Percentiles rank a stretch among this genome's conserved stretches.
These are phyloP conservation scores for Pythium apleroticum DNA, from an alignment of 352 stramenopile species.

Conservation along the genomic window DNA sequence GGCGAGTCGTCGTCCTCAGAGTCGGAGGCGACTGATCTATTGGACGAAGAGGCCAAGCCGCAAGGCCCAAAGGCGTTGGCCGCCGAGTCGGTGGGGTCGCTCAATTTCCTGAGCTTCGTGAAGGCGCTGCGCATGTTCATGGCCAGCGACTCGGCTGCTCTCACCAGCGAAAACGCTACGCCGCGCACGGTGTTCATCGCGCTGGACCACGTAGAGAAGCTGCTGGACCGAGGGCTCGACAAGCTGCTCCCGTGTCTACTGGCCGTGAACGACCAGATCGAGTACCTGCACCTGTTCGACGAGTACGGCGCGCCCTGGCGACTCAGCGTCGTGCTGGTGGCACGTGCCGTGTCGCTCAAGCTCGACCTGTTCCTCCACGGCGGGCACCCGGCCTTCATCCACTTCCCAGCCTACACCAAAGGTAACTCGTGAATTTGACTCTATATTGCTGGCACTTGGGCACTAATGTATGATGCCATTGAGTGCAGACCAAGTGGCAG, in stretches of 20 bases:
- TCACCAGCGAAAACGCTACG: background rate
- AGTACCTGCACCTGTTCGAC: slow-evolving; percentile 54
- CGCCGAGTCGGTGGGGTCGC: slow-evolving; percentile 34
- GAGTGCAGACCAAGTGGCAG: slow-evolving; percentile 21
- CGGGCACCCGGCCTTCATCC: slow-evolving; percentile 23
- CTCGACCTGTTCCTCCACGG: slow-evolving; percentile 46
- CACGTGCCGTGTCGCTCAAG: slow-evolving; percentile 61
- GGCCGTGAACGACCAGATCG: slow-evolving; percentile 68
- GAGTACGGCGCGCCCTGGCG: slow-evolving; percentile 43
- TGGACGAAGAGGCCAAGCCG: background rate
- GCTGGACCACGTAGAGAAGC: slow-evolving; percentile 68
- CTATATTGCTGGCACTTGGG: background rate
- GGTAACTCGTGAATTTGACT: slow-evolving; percentile 14
- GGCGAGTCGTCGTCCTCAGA: background rate
- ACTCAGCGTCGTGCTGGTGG: slow-evolving; percentile 61
- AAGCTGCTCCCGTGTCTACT: slow-evolving; percentile 65
- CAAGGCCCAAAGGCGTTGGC: background rate
- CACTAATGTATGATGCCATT: too few species aligned
- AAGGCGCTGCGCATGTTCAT: slow-evolving; percentile 63
- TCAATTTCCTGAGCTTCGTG: slow-evolving; percentile 74
- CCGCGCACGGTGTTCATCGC: slow-evolving; percentile 50
- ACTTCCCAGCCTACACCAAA: slow-evolving; percentile 29
- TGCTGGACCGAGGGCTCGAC: slow-evolving; percentile 54
- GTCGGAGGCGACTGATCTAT: background rate
- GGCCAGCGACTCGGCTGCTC: slow-evolving; percentile 1